Evolutionary conservation across 1,139 yeast species (phyloP).

Genomic region (Zhuliangozyma blackwelliae): DNA sequence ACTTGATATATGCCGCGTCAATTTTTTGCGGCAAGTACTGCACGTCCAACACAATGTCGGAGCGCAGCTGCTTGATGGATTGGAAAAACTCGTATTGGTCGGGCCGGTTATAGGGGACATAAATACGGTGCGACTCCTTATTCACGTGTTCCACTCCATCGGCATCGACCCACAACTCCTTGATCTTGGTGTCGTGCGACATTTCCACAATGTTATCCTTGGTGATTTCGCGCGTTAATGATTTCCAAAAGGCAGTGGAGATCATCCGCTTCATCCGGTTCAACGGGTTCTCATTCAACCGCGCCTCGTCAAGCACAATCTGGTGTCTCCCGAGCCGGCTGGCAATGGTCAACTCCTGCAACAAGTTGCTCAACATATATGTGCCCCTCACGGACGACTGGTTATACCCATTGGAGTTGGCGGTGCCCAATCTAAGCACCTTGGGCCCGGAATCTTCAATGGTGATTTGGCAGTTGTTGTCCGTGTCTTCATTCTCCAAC

Average conservation of each 20-base stretch:
- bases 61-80: constrained; percentile 49
- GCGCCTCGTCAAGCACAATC: constrained; percentile 74
- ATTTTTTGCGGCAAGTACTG: constrained; percentile 61
- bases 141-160: constrained; percentile 24
- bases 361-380: constrained; percentile 80
- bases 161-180: constrained; percentile 47
- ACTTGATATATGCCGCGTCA: constrained; percentile 69
- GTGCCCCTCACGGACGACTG: constrained; percentile 80
- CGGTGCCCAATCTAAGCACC: constrained; percentile 76
- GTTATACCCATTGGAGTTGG: constrained; percentile 75
- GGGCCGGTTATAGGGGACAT: constrained; percentile 64
- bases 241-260: constrained; percentile 75
- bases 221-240: constrained; percentile 70
- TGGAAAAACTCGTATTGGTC: constrained; percentile 74
- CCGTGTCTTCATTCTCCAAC: constrained; percentile 80
- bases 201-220: constrained; percentile 60
- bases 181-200: constrained; percentile 76
- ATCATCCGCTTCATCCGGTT: constrained; percentile 71
- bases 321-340: constrained; percentile 73
- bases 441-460: constrained; percentile 94
- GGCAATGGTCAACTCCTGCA: constrained; percentile 89
- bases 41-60: constrained; percentile 66
- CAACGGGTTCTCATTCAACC: constrained; percentile 88
- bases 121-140: constrained; percentile 62
- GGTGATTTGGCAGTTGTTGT: constrained; percentile 80